Evolutionary conservation across 176 grass and related monocot genomes (phyloP), one percentile per base, ranked within the genome.

Genomic region (Phoenix roebelenii): DNA sequence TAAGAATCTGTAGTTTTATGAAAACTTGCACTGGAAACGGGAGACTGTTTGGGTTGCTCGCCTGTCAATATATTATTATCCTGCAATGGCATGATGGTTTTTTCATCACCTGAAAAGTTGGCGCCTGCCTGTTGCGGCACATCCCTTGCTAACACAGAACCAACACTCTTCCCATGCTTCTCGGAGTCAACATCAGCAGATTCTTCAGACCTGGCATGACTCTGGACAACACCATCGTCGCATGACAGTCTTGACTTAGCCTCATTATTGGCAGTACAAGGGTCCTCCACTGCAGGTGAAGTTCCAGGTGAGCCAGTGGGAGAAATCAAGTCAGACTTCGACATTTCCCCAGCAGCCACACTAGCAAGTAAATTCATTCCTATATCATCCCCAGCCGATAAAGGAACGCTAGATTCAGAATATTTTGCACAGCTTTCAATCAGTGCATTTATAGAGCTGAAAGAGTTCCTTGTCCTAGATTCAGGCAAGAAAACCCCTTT

Each of bases 371-470:
- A 44, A 44, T 44, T 44, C 35, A 44, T 44, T 44, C 35, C 35
- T 3, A 44, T 12, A 44, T 44, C 35, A 44, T 44, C 35, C 35
- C 35, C 35, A 14, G 35, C 10, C 0, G 35, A 14, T 12, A 44
- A 44, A 44, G 35, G 35, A 44, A 14, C 35, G 3, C 35, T 44
- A 44, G 25, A n/a, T 59, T 19, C 16, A n/a, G 17, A n/a, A 60
- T 18, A 39, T 17, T 30, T 60, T 26, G 15, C 26, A 1, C 24
- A 30, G 58, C 79, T 95, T 82, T 95, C 83, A 69, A 95, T 85
- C 64, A 95, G 70, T 17, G 90, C 90, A 79, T 84, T 95, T 75
- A 95, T 87, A 61, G 90, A 85, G 55, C 68, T 89, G 74, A 95
- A 95, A 18, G 80, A 82, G 60, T 73, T 87, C 69, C 72, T 80